These are phyloP conservation scores for Gymnopilus junonius DNA, from an alignment of 768 basidiomycete species.

Conservation along the genomic window DNA sequence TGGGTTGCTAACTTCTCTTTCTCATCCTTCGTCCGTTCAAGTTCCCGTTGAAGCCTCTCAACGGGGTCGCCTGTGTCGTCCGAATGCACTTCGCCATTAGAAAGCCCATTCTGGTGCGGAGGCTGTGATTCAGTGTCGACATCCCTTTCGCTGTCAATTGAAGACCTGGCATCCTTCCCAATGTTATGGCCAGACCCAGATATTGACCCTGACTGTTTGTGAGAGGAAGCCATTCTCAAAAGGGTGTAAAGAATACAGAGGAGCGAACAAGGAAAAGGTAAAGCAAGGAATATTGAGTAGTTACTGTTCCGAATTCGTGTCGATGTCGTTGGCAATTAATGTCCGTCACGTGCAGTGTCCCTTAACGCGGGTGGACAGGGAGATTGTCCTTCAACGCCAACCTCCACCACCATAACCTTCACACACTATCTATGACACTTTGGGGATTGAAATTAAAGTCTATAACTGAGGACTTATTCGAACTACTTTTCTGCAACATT, in stretches of 20 bases:
- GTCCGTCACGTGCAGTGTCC: slow-evolving; percentile 6
- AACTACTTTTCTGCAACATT: not conserved
- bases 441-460: not conserved
- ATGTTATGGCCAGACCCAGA: slow-evolving; percentile 33
- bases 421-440: not conserved
- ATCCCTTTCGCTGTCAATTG: slow-evolving; percentile 52
- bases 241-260: not conserved
- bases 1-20: slow-evolving; percentile 87
- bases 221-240: slow-evolving; percentile 20
- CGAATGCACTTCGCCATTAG: slow-evolving; percentile 36
- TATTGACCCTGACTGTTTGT: slow-evolving; percentile 29
- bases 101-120: slow-evolving; percentile 36
- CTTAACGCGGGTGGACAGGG: slow-evolving; percentile 2
- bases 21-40: slow-evolving; percentile 78
- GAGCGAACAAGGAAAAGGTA: not conserved
- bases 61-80: slow-evolving; percentile 54
- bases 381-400: slow-evolving; percentile 3
- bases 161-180: slow-evolving; percentile 38
- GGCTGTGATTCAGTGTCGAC: slow-evolving; percentile 28
- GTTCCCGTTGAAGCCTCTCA: slow-evolving; percentile 70
- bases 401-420: not conserved
- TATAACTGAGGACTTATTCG: not conserved
- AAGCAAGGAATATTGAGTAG: slow-evolving; percentile 1
- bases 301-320: not conserved
- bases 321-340: not conserved